Conservation (phyloP, 225 moss, liverwort and hornwort genomes). For the Lunularia cruciata region DNA sequence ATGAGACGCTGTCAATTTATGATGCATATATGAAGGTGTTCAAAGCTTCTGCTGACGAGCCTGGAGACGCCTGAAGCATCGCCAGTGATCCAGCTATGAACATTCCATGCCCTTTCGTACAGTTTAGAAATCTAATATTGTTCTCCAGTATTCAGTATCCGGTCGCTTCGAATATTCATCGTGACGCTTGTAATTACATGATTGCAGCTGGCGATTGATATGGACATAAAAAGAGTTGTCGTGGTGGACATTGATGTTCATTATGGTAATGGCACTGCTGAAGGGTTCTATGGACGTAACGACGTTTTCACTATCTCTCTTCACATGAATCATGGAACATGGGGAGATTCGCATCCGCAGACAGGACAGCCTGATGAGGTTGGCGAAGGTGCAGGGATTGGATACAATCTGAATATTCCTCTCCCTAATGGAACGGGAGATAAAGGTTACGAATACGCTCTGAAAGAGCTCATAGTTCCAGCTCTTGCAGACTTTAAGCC, state of each 20-base stretch:
- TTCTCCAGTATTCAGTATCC: no score
- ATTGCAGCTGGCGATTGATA: conserved; percentile 29
- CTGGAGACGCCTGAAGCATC: no score
- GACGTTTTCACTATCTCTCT: conserved; percentile 70
- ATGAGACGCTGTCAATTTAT: no score
- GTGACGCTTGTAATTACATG: no score
- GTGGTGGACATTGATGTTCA: conserved; percentile 77
- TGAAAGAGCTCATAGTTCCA: conserved; percentile 59
- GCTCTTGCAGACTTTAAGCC: conserved; percentile 54
- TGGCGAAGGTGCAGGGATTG: conserved; percentile 51
- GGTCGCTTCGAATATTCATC: no score
- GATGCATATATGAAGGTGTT: no score
- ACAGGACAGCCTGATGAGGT: conserved; percentile 49
- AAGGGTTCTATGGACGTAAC: conserved; percentile 58
- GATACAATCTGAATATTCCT: conserved; percentile 64
- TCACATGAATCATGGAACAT: conserved; percentile 76
- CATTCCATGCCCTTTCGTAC: no score
- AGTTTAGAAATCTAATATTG: no score
- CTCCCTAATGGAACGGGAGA: conserved; percentile 64
- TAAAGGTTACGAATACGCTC: conserved; percentile 61
- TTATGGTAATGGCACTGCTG: conserved; percentile 76
- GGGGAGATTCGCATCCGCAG: conserved; percentile 72
- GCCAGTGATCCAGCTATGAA: no score
- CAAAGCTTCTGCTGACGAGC: no score
- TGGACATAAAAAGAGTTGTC: conserved; percentile 60